Percentiles rank a stretch among this genome's conserved stretches.
Evolutionary conservation across 257 asterid genomes (phyloP).

Genomic region (Ilex asprella): DNA sequence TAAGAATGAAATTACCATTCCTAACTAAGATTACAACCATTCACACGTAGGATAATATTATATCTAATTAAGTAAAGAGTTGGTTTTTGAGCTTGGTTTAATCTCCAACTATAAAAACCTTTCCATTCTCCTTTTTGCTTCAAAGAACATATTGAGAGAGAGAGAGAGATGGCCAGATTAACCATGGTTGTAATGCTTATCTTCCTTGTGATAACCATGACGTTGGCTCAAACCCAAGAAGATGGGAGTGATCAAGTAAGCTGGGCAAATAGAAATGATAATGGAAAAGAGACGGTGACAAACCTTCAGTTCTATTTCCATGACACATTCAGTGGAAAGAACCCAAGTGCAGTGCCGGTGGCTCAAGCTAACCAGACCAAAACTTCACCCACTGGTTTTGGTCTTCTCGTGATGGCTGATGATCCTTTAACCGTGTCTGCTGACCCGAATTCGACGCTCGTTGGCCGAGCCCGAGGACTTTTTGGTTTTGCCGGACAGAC

Average conservation of each 20-base stretch:
- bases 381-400: background rate
- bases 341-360: background rate
- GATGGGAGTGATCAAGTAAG: background rate
- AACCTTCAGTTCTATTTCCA: slow-evolving; percentile 1
- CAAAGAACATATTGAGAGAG: background rate
- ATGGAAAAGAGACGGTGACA: background rate
- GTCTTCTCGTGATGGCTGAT: background rate
- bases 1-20: too few relatives aligned
- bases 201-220: slow-evolving; percentile 7
- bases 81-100: too few relatives aligned
- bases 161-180: slow-evolving; percentile 19
- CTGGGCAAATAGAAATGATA: too few relatives aligned
- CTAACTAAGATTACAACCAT: too few relatives aligned
- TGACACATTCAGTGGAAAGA: background rate
- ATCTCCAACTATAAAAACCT: too few relatives aligned
- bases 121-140: slow-evolving; percentile 1
- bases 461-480: background rate
- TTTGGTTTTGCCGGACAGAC: background rate
- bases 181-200: background rate
- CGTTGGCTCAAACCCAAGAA: background rate
- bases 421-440: background rate
- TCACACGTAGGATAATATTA: too few relatives aligned
- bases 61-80: too few relatives aligned
- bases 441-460: background rate
- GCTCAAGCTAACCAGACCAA: background rate